Base-by-base conservation (phyloP, 164 flowering plant species). In the Euptelea pleiosperma region DNA sequence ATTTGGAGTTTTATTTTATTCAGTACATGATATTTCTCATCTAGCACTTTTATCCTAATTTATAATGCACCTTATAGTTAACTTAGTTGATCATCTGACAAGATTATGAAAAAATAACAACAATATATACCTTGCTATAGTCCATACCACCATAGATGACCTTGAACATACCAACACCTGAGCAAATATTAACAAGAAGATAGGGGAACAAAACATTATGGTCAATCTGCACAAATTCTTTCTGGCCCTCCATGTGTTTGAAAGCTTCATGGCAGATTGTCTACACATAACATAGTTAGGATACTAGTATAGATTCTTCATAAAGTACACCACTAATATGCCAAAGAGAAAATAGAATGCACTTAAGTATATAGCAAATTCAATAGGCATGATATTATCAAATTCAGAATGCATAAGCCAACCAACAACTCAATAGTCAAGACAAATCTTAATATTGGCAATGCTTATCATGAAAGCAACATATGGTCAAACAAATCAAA, bases 201-300 rank as follows among this genome's bases (percentile, higher is more conserved):
- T 87, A 93, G 29, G 98, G 98, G 55, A 74, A 90, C 64, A 90
- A 69, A 58, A 88, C 97, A 71, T 88, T 88, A 2, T 78, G 86
- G 57, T 93, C 99, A 62, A 93, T 84, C 78, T 86, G 97, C 72
- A 90, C 96, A 82, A 93, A 93, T 73, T 90, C 92, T 71, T 93
- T 93, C 44, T 79, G 83, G 67, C 97, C 96, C 66, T 93, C 99
- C 82, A 78, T 82, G 68, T 93, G 99, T 26, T 96, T 93, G 70
- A 88, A 93, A 78, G 99, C 99, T 81, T 93, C 99, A 81, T 90
- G 97, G 31, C 96, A 94, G 65, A 93, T 90, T 34, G 99, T 91
- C 99, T 89, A 58, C 47, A 9, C 47, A 69, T 62, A 39, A 15
- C 28, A 65, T 41, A 58, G 10, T 25, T 28, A 24, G 15, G 28